Percentiles rank a stretch among this genome's conserved stretches.
phyloP scores from a whole-genome alignment of 1,139 yeast species.

The Hansenula lynferdii region DNA sequence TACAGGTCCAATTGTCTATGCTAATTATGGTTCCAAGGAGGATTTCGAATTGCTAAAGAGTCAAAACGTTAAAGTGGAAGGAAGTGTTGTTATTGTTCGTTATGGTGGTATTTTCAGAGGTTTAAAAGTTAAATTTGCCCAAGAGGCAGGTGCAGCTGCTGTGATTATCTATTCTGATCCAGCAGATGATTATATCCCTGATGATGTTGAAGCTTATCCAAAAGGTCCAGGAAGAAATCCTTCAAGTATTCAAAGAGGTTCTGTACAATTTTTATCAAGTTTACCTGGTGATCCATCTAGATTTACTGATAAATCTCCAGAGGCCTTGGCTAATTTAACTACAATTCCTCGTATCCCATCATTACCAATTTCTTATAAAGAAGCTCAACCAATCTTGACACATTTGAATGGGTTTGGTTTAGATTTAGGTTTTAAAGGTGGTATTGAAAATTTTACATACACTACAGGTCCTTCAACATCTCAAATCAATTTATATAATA shows the following conservation, averaged over 20 bases:
- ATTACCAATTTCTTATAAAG: slow-evolving; percentile 54
- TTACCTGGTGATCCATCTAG: slow-evolving; percentile 83
- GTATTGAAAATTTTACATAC: slow-evolving; percentile 43
- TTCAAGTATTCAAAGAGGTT: slow-evolving; percentile 73
- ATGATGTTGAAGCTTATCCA: slow-evolving; percentile 57
- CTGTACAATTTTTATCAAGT: slow-evolving; percentile 71
- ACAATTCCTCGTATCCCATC: slow-evolving; percentile 59
- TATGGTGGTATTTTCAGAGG: slow-evolving; percentile 63
- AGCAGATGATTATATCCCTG: slow-evolving; percentile 52
- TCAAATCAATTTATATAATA: slow-evolving; percentile 44
- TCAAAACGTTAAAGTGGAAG: slow-evolving; percentile 43
- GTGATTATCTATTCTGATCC: slow-evolving; percentile 63
- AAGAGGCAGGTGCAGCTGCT: slow-evolving; percentile 56
- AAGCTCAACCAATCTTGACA: slow-evolving; percentile 50
- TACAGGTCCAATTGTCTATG: slow-evolving; percentile 52
- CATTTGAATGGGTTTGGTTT: slow-evolving; percentile 53
- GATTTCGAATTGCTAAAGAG: slow-evolving; percentile 45
- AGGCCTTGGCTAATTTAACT: slow-evolving; percentile 48
- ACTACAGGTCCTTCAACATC: slow-evolving; percentile 55
- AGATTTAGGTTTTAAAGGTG: slow-evolving; percentile 30
- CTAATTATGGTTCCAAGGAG: slow-evolving; percentile 53
- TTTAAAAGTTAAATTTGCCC: slow-evolving; percentile 63
- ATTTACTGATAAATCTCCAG: slow-evolving; percentile 71
- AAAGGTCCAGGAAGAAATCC: slow-evolving; percentile 68
- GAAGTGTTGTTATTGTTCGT: slow-evolving; percentile 53